Percentiles rank a stretch among this genome's conserved stretches.
Conservation (phyloP, 2,329 filamentous ascomycete genomes). For the Cercospora beticola region DNA sequence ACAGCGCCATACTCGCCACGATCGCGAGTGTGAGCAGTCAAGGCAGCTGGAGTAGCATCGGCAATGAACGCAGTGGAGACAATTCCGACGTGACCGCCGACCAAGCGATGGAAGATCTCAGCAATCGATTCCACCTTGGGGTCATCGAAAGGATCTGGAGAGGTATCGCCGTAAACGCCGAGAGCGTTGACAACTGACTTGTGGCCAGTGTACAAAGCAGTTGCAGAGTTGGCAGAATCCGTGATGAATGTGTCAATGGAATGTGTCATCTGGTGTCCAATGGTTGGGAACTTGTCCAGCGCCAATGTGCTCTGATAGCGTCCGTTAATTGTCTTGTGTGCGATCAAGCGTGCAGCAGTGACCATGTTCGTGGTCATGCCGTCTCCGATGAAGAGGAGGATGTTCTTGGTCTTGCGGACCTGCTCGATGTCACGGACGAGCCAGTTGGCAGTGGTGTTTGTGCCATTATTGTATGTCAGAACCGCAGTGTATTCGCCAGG, state of each 20-base stretch:
- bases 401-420: conserved; percentile 68
- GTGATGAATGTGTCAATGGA: conserved; percentile 80
- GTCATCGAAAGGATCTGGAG: conserved; percentile 71
- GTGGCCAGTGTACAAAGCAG: conserved; percentile 77
- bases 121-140: conserved; percentile 84
- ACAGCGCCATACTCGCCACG: conserved; percentile 69
- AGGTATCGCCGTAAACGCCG: conserved; percentile 78
- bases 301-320: conserved; percentile 72
- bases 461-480: conserved; percentile 70
- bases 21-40: conserved; percentile 70
- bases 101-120: conserved; percentile 71
- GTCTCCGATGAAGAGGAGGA: conserved; percentile 79
- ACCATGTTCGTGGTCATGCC: conserved; percentile 63
- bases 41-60: conserved; percentile 77
- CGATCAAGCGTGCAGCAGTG: conserved; percentile 71
- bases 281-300: conserved; percentile 73
- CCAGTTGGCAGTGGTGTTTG: conserved; percentile 74
- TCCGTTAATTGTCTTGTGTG: conserved; percentile 79
- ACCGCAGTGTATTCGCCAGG: conserved; percentile 77
- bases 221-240: conserved; percentile 81
- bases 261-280: conserved; percentile 83
- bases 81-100: conserved; percentile 58
- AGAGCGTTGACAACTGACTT: conserved; percentile 81
- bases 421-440: conserved; percentile 68
- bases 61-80: conserved; percentile 80